Conservation (phyloP, 192 early-diverging fungal species). For the Blastocladiella britannica region DNA sequence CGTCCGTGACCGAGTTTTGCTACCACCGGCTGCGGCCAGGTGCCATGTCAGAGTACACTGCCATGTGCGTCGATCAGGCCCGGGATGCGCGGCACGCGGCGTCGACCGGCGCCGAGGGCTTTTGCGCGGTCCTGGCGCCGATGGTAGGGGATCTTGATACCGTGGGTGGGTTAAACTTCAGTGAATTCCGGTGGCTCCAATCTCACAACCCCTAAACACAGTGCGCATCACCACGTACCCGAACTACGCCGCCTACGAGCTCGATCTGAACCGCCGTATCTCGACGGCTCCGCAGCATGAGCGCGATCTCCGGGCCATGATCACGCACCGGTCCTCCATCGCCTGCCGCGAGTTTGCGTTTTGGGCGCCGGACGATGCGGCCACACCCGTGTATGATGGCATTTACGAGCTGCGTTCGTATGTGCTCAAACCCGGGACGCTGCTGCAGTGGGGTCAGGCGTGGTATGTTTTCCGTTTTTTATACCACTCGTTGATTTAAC, state of each 20-base stretch:
- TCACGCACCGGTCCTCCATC: constrained; percentile 53
- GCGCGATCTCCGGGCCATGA: constrained; percentile 41
- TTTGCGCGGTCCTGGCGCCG: constrained; percentile 7
- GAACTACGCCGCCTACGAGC: background rate
- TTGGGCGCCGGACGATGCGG: constrained; percentile 63
- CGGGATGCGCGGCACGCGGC: background rate
- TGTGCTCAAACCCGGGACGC: constrained; percentile 58
- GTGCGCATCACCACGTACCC: constrained; percentile 1
- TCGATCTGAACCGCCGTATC: background rate
- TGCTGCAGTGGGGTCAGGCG: constrained; percentile 83
- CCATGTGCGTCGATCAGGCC: constrained; percentile 12
- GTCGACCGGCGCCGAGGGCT: background rate
- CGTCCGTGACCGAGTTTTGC: constrained; percentile 86
- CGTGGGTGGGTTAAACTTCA: background rate
- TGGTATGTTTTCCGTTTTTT: constrained; percentile 22
- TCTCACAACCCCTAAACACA: background rate
- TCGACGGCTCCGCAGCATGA: constrained; percentile 42
- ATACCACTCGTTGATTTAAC: background rate
- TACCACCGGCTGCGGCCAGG: too few relatives aligned
- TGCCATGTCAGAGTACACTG: too few relatives aligned
- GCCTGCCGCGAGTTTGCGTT: constrained; percentile 84
- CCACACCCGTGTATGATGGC: constrained; percentile 49
- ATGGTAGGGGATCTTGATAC: constrained; percentile 5
- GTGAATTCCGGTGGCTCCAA: background rate
- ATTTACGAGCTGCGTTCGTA: constrained; percentile 87